Conservation (phyloP, 2,329 filamentous ascomycete species). For the Cytospora schulzeri region DNA sequence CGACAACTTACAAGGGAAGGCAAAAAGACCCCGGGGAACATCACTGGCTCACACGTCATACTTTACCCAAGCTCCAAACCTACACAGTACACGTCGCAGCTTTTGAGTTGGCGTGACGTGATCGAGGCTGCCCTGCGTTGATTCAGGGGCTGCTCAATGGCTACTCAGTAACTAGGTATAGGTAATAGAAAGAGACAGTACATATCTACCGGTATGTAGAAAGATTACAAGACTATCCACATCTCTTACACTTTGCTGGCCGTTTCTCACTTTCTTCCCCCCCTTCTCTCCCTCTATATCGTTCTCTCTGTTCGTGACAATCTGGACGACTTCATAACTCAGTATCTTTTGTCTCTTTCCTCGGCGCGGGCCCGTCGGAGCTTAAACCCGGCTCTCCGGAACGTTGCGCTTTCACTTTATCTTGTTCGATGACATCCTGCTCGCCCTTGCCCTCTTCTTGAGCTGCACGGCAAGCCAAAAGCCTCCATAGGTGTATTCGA, state of each 20-base stretch:
- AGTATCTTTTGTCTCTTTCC: neutral
- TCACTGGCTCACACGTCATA: conserved; percentile 8
- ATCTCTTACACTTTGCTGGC: neutral
- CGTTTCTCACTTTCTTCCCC: neutral
- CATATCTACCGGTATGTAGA: too few relatives aligned
- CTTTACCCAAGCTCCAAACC: neutral
- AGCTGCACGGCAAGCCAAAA: neutral
- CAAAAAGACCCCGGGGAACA: neutral
- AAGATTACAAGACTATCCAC: neutral
- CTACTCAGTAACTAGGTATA: too few relatives aligned
- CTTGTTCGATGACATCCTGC: neutral
- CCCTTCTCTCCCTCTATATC: neutral
- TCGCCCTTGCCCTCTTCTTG: neutral
- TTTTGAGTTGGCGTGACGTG: conserved; percentile 6
- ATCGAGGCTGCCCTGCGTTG: neutral
- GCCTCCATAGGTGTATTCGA: neutral
- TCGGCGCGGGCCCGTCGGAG: conserved; percentile 25
- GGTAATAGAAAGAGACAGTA: neutral
- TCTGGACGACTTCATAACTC: neutral
- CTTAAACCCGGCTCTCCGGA: neutral
- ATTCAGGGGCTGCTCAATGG: conserved; percentile 2
- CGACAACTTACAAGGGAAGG: neutral
- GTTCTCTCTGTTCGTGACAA: neutral
- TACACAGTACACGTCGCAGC: conserved; percentile 5
- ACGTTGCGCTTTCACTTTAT: neutral